These are phyloP conservation scores for Apiospora hydei DNA, from an alignment of 2,329 filamentous ascomycete genomes.

Conservation along the genomic window DNA sequence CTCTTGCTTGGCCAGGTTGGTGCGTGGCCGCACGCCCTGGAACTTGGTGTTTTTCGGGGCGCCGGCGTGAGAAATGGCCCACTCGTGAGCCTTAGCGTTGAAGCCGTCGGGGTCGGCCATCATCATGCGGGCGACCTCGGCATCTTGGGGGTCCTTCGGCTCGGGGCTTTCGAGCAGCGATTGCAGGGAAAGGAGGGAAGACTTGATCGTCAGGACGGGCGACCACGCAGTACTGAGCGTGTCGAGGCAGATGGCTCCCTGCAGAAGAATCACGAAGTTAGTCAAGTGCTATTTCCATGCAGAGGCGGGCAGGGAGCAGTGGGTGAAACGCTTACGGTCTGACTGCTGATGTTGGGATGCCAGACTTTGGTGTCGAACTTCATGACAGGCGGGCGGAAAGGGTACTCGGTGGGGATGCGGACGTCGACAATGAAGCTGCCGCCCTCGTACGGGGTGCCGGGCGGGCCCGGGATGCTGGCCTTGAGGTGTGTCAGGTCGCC, in stretches of 20 bases:
- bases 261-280: conserved; percentile 5
- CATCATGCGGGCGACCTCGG: conserved; percentile 92
- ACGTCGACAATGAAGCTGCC: conserved; percentile 86
- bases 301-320: too few species aligned
- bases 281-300: not conserved
- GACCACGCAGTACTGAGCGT: conserved; percentile 92
- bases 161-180: conserved; percentile 93
- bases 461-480: conserved; percentile 84
- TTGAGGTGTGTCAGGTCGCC: conserved; percentile 82
- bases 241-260: conserved; percentile 97
- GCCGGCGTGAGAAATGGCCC: conserved; percentile 84
- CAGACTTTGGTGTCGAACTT: conserved; percentile 92
- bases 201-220: conserved; percentile 95
- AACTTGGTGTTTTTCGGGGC: conserved; percentile 62
- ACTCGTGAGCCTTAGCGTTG: conserved; percentile 83
- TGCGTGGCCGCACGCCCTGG: conserved; percentile 35
- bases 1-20: conserved; percentile 55
- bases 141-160: conserved; percentile 95
- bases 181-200: conserved; percentile 89
- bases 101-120: conserved; percentile 81
- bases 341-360: conserved; percentile 96
- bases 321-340: conserved; percentile 71
- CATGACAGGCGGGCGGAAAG: conserved; percentile 92
- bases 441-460: conserved; percentile 91
- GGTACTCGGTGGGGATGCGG: conserved; percentile 85